Evolutionary conservation across 1,139 yeast species (phyloP), one percentile per base, ranked within the genome.

Genomic region (Debaryomyces udenii): DNA sequence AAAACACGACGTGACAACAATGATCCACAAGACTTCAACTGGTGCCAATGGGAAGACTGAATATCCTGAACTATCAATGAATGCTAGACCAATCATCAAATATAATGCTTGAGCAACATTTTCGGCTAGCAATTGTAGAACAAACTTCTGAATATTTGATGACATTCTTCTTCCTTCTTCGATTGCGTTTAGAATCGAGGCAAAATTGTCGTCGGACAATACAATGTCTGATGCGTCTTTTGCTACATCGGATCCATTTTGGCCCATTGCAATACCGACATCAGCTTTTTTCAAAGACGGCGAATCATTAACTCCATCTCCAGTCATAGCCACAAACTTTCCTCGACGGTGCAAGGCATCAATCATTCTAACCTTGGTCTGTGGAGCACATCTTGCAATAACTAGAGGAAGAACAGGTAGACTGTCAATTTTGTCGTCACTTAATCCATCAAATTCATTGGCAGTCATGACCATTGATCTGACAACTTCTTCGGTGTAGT

Each of bases 191-290:
- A 84, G 72, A 57, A 85, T 84, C 6, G 90, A 83, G 3, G 91
- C 84, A 62, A 85, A 85, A 59, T 85, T 85, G 57, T 85, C 93
- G 59, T 84, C 90, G 16, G 84, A 74, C 44, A 85, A 70, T 27
- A 85, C 84, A 61, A 85, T 83, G 58, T 85, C 93, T 13, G 88
- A 77, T 2, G 89, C 89, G 56, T 85, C 89, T 59, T 85, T 85
- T 20, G 93, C 93, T 35, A 85, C 91, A 62, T 85, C 93, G 10
- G 89, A 82, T 10, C 91, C 93, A 48, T 84, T 80, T 55, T 82
- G 73, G 38, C 93, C 93, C 93, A 85, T 85, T n/a, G 91, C 89
- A 58, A 86, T 85, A 52, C 95, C 94, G 42, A 86, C 89, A 62
- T 86, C 93, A 1, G 94, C 87, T 48, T 78, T 81, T 57, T 85